Evolutionary conservation across 306 rosid genomes (phyloP).

Genomic region (Carpinus fangiana): DNA sequence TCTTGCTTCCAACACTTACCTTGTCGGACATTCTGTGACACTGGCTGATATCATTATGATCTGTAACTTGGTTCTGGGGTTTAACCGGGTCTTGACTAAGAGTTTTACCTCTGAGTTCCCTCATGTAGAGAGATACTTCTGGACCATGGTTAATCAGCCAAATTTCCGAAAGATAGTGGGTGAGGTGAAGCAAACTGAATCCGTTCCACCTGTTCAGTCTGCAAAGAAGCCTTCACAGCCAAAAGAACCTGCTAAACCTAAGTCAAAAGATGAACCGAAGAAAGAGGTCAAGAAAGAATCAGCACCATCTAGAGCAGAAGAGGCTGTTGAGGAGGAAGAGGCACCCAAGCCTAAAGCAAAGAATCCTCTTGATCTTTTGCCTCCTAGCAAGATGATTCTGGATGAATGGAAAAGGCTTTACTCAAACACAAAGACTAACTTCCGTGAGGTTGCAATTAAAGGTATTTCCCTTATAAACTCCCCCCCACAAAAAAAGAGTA

Average conservation of each 20-base stretch:
- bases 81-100: conserved; percentile 46
- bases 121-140: conserved; percentile 88
- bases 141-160: conserved; percentile 93
- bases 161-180: conserved; percentile 69
- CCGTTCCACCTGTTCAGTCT: conserved; percentile 53
- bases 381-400: conserved; percentile 82
- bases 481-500: neutral
- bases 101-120: conserved; percentile 86
- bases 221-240: conserved; percentile 72
- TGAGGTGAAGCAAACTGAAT: conserved; percentile 65
- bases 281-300: conserved; percentile 50
- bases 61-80: conserved; percentile 48
- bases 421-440: conserved; percentile 86
- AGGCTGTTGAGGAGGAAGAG: conserved; percentile 48
- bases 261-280: conserved; percentile 65
- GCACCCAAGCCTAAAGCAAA: conserved; percentile 93
- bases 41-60: conserved; percentile 68
- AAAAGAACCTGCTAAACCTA: conserved; percentile 63
- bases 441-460: conserved; percentile 91
- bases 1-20: conserved; percentile 69
- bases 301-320: conserved; percentile 37
- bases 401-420: conserved; percentile 95
- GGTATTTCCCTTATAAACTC: conserved; percentile 37
- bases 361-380: conserved; percentile 88
- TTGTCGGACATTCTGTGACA: conserved; percentile 80